Percentiles rank a stretch among this genome's conserved stretches.
These are phyloP conservation scores for Saitozyma sp. DNA, from an alignment of 768 basidiomycete species.

Conservation along the genomic window DNA sequence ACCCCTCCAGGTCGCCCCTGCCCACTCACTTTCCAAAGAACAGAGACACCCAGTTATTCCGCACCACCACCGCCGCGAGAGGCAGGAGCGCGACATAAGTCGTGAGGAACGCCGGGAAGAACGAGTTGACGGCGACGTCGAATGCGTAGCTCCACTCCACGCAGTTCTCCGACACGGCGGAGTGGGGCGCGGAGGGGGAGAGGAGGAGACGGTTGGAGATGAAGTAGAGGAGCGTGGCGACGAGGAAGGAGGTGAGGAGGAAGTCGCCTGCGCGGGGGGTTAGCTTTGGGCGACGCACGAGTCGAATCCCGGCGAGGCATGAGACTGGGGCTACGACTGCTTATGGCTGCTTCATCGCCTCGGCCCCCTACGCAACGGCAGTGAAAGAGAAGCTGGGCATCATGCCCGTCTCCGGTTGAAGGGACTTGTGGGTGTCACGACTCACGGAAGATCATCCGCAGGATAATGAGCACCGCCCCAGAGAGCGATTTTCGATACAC, in stretches of 20 bases:
- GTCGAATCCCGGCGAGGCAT: too few species aligned
- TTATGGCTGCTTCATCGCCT: too few species aligned
- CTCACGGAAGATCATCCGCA: constrained; percentile 77
- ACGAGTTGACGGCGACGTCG: constrained; percentile 94
- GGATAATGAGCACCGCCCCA: constrained; percentile 64
- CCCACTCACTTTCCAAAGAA: constrained; percentile 71
- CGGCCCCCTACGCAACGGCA: too few species aligned
- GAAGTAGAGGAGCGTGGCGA: constrained; percentile 64
- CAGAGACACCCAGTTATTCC: constrained; percentile 89
- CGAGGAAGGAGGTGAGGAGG: constrained; percentile 70
- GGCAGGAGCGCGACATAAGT: constrained; percentile 87
- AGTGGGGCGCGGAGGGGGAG: constrained; percentile 66
- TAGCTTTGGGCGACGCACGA: too few species aligned
- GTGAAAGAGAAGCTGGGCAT: too few species aligned
- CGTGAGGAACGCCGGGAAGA: constrained; percentile 89
- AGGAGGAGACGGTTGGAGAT: constrained; percentile 68
- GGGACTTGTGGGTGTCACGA: not conserved
- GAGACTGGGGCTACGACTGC: too few species aligned
- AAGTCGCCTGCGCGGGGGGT: constrained; percentile 60
- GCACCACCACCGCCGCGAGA: constrained; percentile 76
- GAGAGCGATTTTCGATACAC: constrained; percentile 69
- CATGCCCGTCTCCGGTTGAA: too few species aligned
- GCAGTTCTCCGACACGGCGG: constrained; percentile 61
- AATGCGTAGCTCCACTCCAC: constrained; percentile 95
- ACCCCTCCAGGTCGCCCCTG: not conserved